phyloP scores from a whole-genome alignment of 2,329 filamentous ascomycete genomes.

The Aspergillus arachidicola region DNA sequence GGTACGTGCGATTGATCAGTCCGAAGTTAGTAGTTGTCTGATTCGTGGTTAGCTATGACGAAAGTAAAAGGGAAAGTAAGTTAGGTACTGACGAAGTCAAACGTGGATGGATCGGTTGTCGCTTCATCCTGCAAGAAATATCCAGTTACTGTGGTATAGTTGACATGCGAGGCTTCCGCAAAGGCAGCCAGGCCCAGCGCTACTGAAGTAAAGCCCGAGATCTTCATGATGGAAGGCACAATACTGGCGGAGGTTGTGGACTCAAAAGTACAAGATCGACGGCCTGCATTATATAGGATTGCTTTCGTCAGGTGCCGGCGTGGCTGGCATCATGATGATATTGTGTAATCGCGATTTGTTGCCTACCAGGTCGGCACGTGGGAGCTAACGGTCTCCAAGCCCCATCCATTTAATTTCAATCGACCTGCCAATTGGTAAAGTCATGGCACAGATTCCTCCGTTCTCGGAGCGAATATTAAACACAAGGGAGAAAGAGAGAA shows the following conservation, averaged over 20 bases:
- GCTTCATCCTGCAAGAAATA: conserved; percentile 54
- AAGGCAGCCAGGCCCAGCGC: conserved; percentile 74
- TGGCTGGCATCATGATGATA: background rate
- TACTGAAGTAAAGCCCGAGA: conserved; percentile 75
- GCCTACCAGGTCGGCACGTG: conserved; percentile 1
- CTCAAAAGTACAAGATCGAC: background rate
- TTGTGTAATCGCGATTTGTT: background rate
- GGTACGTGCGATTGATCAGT: conserved; percentile 51
- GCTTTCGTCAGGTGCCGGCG: background rate
- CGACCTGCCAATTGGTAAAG: background rate
- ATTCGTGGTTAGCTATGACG: background rate
- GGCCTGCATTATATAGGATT: background rate
- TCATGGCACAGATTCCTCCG: background rate
- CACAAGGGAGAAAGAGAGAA: background rate
- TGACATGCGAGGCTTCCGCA: conserved; percentile 52
- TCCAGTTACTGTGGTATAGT: conserved; percentile 48
- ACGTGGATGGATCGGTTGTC: conserved; percentile 47
- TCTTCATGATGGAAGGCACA: conserved; percentile 27
- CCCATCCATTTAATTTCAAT: background rate
- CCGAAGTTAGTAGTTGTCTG: conserved; percentile 50
- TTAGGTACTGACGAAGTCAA: conserved; percentile 48
- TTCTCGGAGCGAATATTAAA: background rate
- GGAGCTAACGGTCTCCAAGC: background rate
- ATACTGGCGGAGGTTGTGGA: background rate
- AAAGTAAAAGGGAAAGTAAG: background rate